Evolutionary conservation across 768 basidiomycete species (phyloP).

Genomic region (Amanita rimosa): DNA sequence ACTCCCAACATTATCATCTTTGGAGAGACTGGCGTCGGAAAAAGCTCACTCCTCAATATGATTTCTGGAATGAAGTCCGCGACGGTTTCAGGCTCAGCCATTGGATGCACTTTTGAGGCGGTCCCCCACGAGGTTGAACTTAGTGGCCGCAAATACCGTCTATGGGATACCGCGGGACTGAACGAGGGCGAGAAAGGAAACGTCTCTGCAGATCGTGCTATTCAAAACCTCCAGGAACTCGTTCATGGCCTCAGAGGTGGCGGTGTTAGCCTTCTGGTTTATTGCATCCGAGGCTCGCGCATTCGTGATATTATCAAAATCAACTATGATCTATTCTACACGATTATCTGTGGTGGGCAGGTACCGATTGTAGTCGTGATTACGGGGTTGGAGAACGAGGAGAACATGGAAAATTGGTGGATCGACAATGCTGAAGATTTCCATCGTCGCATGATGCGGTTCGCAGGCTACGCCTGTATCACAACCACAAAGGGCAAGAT

Average conservation of each 20-base stretch:
- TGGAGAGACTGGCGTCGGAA: conserved; percentile 12
- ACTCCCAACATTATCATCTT: conserved; percentile 8
- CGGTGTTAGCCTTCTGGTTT: conserved; percentile 19
- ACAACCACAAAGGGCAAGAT: conserved; percentile 13
- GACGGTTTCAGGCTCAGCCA: conserved; percentile 15
- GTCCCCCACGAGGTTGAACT: conserved; percentile 16
- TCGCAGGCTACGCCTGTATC: conserved; percentile 23
- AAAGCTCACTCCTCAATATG: conserved; percentile 24
- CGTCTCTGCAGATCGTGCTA: conserved; percentile 18
- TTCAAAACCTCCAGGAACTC: conserved; percentile 12
- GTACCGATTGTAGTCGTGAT: conserved; percentile 25
- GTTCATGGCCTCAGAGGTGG: background rate
- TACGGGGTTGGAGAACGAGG: conserved; percentile 26
- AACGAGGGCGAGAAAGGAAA: conserved; percentile 20
- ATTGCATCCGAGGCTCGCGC: conserved; percentile 22
- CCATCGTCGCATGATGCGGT: conserved; percentile 17
- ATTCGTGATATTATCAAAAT: conserved; percentile 11
- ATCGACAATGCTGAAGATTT: conserved; percentile 18
- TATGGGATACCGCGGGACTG: conserved; percentile 23
- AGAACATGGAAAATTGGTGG: conserved; percentile 29
- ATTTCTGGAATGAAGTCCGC: conserved; percentile 15
- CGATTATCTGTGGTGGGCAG: conserved; percentile 21
- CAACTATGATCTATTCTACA: conserved; percentile 28
- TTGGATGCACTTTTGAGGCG: conserved; percentile 20
- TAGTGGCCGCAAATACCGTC: conserved; percentile 12